A percentile compares a stretch with the other conserved stretches of the same genome.
Evolutionary conservation across 805 yeast species (phyloP).

Genomic region (Kuraishia borneana): DNA sequence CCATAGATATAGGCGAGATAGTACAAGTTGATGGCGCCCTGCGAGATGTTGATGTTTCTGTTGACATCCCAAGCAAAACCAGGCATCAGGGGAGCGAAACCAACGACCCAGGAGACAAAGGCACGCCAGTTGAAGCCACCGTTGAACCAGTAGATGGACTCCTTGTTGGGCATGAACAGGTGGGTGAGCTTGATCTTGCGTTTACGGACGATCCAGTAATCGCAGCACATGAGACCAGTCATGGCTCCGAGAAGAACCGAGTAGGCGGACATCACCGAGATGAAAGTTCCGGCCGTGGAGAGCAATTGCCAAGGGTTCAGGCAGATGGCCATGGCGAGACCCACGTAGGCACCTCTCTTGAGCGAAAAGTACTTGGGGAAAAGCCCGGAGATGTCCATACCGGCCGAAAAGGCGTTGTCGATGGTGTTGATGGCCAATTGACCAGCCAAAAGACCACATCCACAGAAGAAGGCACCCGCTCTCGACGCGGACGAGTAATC

Average conservation of each 20-base stretch:
- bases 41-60: slow-evolving; percentile 15
- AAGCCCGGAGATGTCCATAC: slow-evolving; percentile 39
- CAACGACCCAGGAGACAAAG: slow-evolving; percentile 23
- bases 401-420: slow-evolving; percentile 31
- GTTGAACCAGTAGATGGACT: slow-evolving; percentile 25
- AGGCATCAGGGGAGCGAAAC: slow-evolving; percentile 38
- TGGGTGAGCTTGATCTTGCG: slow-evolving; percentile 27
- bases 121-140: slow-evolving; percentile 33
- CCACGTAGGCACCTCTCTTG: slow-evolving; percentile 33
- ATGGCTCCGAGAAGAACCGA: slow-evolving; percentile 28
- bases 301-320: slow-evolving; percentile 30
- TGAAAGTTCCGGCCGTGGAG: slow-evolving; percentile 22
- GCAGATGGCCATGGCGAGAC: slow-evolving; percentile 20
- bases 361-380: slow-evolving; percentile 31
- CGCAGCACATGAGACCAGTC: slow-evolving; percentile 24
- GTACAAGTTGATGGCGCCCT: slow-evolving; percentile 31
- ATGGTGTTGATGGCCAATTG: slow-evolving; percentile 28
- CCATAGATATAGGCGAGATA: slow-evolving; percentile 32
- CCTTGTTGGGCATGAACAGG: slow-evolving; percentile 20
- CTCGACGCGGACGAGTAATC: slow-evolving; percentile 25
- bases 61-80: slow-evolving; percentile 26
- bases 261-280: slow-evolving; percentile 17
- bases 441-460: slow-evolving; percentile 22
- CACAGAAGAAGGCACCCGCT: slow-evolving; percentile 37
- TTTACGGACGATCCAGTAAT: slow-evolving; percentile 26